Evolutionary conservation across 139 green algal genomes (phyloP).

Genomic region (Pycnococcus provasolii): DNA sequence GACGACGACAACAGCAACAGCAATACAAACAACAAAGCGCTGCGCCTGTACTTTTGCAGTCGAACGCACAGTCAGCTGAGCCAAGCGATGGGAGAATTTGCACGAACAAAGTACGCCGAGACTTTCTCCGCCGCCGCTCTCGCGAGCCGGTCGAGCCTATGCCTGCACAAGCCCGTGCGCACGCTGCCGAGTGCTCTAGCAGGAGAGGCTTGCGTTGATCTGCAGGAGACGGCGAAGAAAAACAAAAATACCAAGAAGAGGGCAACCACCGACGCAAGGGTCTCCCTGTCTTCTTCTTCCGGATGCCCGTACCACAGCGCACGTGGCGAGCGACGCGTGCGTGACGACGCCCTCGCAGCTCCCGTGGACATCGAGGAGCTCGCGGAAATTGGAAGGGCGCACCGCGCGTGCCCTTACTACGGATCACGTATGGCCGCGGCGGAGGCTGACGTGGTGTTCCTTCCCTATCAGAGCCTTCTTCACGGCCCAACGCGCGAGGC

Average conservation of each 20-base stretch:
- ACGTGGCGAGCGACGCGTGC: slow-evolving; percentile 17
- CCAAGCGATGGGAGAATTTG: slow-evolving; percentile 56
- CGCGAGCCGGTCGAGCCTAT: slow-evolving; percentile 50
- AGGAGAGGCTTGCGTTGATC: slow-evolving; percentile 19
- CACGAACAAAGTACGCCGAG: slow-evolving; percentile 24
- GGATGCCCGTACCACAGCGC: neutral
- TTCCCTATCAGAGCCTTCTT: slow-evolving; percentile 63
- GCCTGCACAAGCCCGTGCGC: slow-evolving; percentile 70
- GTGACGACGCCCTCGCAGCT: slow-evolving; percentile 14
- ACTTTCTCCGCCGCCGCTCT: slow-evolving; percentile 23
- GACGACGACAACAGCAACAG: slow-evolving; percentile 8
- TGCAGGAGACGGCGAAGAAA: slow-evolving; percentile 33
- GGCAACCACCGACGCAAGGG: neutral
- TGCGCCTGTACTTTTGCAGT: slow-evolving; percentile 54
- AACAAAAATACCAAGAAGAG: slow-evolving; percentile 20
- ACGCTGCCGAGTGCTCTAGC: slow-evolving; percentile 24
- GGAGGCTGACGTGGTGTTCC: slow-evolving; percentile 73
- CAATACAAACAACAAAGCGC: slow-evolving; percentile 1
- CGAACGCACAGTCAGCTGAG: slow-evolving; percentile 92
- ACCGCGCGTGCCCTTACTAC: slow-evolving; percentile 82
- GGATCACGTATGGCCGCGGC: slow-evolving; percentile 46
- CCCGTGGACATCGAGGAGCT: slow-evolving; percentile 91
- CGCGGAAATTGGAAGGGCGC: slow-evolving; percentile 35
- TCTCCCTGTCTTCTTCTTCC: too few species aligned
- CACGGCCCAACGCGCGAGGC: slow-evolving; percentile 43